Evolutionary conservation across 2,329 filamentous ascomycete genomes (phyloP), one percentile per base, ranked within the genome.

Genomic region (Talaromyces sp.): DNA sequence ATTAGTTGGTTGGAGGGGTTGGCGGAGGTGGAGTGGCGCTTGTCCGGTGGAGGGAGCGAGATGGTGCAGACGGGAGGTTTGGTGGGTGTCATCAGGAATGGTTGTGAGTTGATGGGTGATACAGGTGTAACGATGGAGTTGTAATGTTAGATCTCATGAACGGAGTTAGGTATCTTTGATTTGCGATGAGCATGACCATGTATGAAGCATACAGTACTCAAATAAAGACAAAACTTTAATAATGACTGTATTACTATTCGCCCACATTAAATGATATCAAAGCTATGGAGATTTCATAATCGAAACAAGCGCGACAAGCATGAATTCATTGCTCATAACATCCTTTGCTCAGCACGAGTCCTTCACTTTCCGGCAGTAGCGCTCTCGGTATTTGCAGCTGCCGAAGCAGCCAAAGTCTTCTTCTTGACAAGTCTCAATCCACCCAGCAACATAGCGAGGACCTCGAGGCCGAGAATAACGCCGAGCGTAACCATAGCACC

Each of bases 1-100:
- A 89, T 98, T 59, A 86, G 88, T 2, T 99, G 95, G 95, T 80
- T 99, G 65, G 89, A 95, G 64, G 93, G 93, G 0, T 79, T 99
- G 61, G 92, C 93, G 0, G 91, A 97, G 69, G 90, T 99, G 59
- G 95, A 99, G 80, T 96, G 96, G 77, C 83, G 95, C 65, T 81
- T 99, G 5, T 90, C 93, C 37, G 90, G 92, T 48, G 95, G 95
- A 23, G 93, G 90, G 1, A 92, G 87, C 63, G 95, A 99, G 79
- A 80, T 82, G 5, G 85, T 99, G 63, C 95, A 99, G 80, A 98
- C 95, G 0, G 93, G 95, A 6, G 95, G 93, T 0, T 82, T 97
- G 52, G 91, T 98, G 11, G 95, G 93, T 1, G 91, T 96, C 5
- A 86, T 99, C 46, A 83, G 95, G 65, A 89, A 86, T 62, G 95